Evolutionary conservation across 2,329 filamentous ascomycete genomes (phyloP).

Genomic region (Aureobasidium sp.): DNA sequence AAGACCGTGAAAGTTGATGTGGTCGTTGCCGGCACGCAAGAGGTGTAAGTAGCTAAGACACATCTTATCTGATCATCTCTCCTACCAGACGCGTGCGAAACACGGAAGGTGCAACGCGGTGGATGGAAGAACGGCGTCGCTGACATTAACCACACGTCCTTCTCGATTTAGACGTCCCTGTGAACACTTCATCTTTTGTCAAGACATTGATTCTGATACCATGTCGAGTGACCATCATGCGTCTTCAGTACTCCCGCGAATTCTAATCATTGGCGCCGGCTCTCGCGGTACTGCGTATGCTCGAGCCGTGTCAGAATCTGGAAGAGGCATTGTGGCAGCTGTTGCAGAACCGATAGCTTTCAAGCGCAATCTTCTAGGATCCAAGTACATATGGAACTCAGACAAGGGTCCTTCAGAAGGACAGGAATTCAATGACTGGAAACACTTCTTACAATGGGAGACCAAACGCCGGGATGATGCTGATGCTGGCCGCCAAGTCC

Average conservation of each 20-base stretch:
- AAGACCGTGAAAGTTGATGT: no score
- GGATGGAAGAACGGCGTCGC: not conserved
- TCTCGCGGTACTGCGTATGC: constrained; percentile 71
- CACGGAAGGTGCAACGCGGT: not conserved
- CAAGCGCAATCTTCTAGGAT: constrained; percentile 65
- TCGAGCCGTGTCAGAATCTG: constrained; percentile 54
- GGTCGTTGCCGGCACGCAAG: no score
- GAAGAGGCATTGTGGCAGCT: constrained; percentile 61
- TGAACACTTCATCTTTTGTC: no score
- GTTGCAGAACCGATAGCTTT: constrained; percentile 74
- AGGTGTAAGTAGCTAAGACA: no score
- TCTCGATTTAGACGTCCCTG: no score
- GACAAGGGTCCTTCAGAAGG: constrained; percentile 41
- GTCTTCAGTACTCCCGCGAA: constrained; percentile 32
- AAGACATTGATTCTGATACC: not conserved
- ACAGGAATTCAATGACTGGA: constrained; percentile 66
- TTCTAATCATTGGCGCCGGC: constrained; percentile 76
- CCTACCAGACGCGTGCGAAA: no score
- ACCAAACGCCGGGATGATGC: constrained; percentile 47
- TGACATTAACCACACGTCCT: not conserved
- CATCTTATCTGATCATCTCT: not conserved
- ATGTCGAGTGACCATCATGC: not conserved
- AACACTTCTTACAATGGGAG: constrained; percentile 69
- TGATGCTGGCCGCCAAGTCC: constrained; percentile 34
- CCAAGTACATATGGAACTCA: constrained; percentile 62